Evolutionary conservation across 176 grass and related monocot genomes (phyloP).

Genomic region (Phyllostachys edulis): DNA sequence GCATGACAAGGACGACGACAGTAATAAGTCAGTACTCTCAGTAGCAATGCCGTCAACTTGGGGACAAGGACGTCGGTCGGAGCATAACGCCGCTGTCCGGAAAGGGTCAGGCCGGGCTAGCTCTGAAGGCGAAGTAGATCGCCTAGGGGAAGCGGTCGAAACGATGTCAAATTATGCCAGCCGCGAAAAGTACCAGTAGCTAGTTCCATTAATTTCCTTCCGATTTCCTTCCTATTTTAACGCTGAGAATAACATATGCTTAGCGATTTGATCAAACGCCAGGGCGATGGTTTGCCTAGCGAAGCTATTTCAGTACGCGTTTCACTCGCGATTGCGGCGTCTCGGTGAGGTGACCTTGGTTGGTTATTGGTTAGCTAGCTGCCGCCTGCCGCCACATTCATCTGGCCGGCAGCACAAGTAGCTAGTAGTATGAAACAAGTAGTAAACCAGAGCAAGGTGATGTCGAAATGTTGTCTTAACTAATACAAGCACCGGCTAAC

Average conservation of each 20-base stretch:
- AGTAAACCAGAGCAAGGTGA: no score
- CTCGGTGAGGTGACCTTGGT: not conserved
- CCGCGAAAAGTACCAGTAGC: not conserved
- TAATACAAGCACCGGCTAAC: no score
- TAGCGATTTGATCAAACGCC: not conserved
- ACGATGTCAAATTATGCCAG: not conserved
- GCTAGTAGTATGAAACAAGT: no score
- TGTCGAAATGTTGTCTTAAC: no score
- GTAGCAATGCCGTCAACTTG: not conserved
- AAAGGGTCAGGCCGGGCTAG: not conserved
- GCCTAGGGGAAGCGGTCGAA: not conserved
- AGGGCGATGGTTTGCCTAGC: not conserved
- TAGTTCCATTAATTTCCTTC: not conserved
- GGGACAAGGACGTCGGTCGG: slow-evolving; percentile 26
- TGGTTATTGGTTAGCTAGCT: not conserved
- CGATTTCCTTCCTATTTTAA: not conserved
- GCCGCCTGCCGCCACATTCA: not conserved
- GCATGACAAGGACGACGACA: not conserved
- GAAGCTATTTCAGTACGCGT: not conserved
- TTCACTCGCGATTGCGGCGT: not conserved
- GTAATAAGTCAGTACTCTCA: not conserved
- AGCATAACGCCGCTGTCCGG: not conserved
- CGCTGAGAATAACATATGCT: not conserved
- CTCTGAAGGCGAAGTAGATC: not conserved
- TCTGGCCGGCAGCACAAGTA: no score